Evolutionary conservation across 495 filamentous ascomycete genomes (phyloP).

Genomic region (Cercophora samala): DNA sequence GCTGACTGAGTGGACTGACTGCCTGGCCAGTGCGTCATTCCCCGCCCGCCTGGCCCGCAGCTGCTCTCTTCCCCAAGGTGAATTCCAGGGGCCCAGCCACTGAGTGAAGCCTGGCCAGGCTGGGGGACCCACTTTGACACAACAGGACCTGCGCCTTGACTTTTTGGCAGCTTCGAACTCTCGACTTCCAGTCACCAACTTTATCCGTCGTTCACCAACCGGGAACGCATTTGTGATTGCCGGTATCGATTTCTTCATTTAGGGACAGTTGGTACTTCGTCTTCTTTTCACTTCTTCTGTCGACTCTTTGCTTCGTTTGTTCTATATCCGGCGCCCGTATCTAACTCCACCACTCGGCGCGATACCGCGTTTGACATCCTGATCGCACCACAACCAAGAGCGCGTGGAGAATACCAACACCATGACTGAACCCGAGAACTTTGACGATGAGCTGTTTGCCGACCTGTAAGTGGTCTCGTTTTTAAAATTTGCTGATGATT

Average conservation of each 20-base stretch:
- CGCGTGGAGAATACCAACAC: slow-evolving; percentile 17
- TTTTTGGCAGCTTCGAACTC: neutral
- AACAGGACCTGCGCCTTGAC: neutral
- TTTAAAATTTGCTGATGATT: neutral
- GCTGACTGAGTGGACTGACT: neutral
- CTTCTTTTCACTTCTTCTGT: neutral
- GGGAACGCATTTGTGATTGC: neutral
- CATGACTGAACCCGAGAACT: slow-evolving; percentile 86
- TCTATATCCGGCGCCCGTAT: neutral
- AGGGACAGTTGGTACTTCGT: neutral
- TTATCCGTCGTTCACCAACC: neutral
- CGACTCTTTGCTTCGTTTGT: neutral
- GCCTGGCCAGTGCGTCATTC: neutral
- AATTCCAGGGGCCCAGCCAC: neutral
- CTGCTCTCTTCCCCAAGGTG: too few relatives aligned
- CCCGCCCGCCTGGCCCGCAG: slow-evolving; percentile 1
- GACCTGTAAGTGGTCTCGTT: slow-evolving; percentile 70
- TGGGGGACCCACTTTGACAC: neutral
- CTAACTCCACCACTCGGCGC: neutral
- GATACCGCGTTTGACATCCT: slow-evolving; percentile 8
- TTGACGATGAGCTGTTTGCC: slow-evolving; percentile 97
- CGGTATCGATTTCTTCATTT: neutral
- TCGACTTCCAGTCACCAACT: neutral
- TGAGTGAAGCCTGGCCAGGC: neutral
- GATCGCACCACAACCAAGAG: slow-evolving; percentile 10